These are phyloP conservation scores for Morella rubra DNA, from an alignment of 306 rosid genomes.

Conservation along the genomic window DNA sequence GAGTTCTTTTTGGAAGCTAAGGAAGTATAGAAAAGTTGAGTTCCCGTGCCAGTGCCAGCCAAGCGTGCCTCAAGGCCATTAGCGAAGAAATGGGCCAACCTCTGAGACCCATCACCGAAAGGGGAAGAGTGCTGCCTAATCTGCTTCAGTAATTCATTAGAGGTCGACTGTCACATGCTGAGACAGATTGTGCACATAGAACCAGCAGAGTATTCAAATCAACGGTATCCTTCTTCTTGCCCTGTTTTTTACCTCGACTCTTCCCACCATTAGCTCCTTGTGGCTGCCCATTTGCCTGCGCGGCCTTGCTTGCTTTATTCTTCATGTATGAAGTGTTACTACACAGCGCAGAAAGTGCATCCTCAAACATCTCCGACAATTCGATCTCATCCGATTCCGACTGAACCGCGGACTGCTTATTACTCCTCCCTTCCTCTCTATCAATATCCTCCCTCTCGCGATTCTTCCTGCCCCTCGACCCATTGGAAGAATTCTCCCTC, in stretches of 20 bases:
- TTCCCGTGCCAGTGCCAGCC: no score
- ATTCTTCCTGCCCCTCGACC: no score
- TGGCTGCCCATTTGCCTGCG: conserved; percentile 20
- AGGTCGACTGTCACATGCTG: conserved; percentile 51
- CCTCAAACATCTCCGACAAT: conserved; percentile 52
- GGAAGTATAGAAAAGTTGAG: no score
- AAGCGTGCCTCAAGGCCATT: no score
- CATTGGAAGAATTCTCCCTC: no score
- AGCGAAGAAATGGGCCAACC: no score
- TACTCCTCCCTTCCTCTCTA: conserved; percentile 38
- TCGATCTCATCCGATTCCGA: conserved; percentile 38
- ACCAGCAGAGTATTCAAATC: conserved; percentile 58
- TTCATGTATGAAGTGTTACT: background rate
- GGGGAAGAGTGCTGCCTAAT: no score
- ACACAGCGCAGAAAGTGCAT: conserved; percentile 21
- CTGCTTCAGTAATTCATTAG: no score
- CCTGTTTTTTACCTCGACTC: conserved; percentile 40
- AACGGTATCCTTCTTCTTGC: conserved; percentile 44
- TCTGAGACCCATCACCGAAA: no score
- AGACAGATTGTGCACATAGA: conserved; percentile 66
- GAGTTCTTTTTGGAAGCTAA: no score
- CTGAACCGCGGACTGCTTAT: conserved; percentile 44
- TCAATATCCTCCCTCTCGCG: conserved; percentile 31
- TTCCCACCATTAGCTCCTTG: conserved; percentile 30
- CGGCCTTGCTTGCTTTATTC: conserved; percentile 13